Evolutionary conservation across 371 early-diverging fungal species (phyloP), one percentile per base, ranked within the genome.

Genomic region (Mycotypha africana): DNA sequence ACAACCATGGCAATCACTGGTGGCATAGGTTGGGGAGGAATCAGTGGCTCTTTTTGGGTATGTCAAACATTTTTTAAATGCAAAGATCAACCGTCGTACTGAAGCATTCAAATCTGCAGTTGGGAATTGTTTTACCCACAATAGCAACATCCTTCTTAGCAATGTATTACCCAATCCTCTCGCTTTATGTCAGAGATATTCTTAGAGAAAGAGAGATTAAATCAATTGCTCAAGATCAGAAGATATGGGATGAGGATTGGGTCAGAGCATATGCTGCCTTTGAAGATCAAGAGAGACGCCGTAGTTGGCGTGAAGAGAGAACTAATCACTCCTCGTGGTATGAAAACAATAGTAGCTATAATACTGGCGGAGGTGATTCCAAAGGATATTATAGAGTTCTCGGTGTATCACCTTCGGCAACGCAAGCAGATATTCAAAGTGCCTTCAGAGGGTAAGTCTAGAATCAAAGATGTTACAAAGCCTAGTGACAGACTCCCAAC

Each of bases 361-460:
- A 12, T 28, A n/a, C n/a, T n/a, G 11, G 5, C 8, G 34, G 34
- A 9, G n/a, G n/a, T 6, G 34, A 33, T 14, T 15, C 34, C 4
- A 23, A 41, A 28, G 36, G 45, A 0, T 45, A 45, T 36, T 14
- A 20, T 15, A 9, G 26, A 5, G 38, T 56, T 0, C 46, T 81
- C 4, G 77, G 78, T 15, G 60, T 81, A 1, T 32, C 51, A 2
- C 47, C 62, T 5, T 51, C 46, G 19, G 78, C 79, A 2, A 68
- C 63, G 5, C 70, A 64, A 4, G 63, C 76, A 16, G 82, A 81
- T 33, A 78, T 81, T 4, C 82, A 81, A 44, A 68, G 74, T 16
- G 79, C 79, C 14, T 81, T 81, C 51, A 56, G 82, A 51, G 78
- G 78, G 52, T 71, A 60, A n/a, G n/a, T n/a, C n/a, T n/a, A n/a